A percentile compares a stretch with the other conserved stretches of the same genome.
Conservation (phyloP, 306 rosid genomes). For the Dalbergia cultrata region DNA sequence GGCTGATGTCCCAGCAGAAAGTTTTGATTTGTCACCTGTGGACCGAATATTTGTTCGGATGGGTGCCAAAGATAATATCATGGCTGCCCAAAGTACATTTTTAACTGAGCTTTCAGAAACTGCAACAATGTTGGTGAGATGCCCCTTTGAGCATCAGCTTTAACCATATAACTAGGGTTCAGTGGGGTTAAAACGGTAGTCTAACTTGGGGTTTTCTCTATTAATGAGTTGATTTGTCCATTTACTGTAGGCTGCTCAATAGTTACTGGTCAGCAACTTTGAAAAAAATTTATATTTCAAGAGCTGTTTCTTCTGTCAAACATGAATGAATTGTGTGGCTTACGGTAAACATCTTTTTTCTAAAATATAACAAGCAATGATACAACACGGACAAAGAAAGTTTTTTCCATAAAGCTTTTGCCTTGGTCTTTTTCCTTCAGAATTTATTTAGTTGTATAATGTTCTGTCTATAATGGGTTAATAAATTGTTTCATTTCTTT, state of each 20-base stretch:
- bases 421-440: not conserved
- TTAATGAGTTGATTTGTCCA: constrained; percentile 5
- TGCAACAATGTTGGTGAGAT: constrained; percentile 89
- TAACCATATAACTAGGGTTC: constrained; percentile 34
- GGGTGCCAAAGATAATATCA: constrained; percentile 98
- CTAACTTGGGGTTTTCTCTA: not conserved
- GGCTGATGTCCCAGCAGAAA: constrained; percentile 94
- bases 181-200: not conserved
- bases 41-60: constrained; percentile 93
- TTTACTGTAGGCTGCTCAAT: constrained; percentile 26
- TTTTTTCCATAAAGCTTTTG: not conserved
- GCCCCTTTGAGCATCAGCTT: constrained; percentile 31
- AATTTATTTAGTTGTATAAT: not conserved
- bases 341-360: constrained; percentile 12
- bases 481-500: constrained; percentile 11
- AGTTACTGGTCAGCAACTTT: not conserved
- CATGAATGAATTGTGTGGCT: not conserved
- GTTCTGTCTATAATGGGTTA: constrained; percentile 26
- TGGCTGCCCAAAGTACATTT: constrained; percentile 99
- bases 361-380: constrained; percentile 6
- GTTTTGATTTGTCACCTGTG: constrained; percentile 84
- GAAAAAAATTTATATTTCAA: constrained; percentile 11
- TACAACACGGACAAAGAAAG: constrained; percentile 8
- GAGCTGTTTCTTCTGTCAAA: constrained; percentile 28
- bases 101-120: constrained; percentile 96